Percentiles rank a stretch among this genome's conserved stretches.
Conservation (phyloP, 306 rosid genomes). For the Delonix regia region DNA sequence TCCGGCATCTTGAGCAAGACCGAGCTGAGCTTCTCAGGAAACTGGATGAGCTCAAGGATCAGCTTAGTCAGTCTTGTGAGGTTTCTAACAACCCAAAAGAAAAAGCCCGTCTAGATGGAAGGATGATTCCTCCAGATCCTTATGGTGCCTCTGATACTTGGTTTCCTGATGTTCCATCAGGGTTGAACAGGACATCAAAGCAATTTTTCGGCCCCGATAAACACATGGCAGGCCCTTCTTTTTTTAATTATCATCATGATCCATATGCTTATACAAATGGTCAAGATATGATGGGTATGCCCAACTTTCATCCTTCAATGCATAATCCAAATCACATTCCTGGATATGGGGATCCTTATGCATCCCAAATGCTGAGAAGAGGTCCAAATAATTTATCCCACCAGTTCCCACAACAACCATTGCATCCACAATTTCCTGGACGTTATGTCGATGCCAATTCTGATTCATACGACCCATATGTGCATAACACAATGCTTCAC, state of each 20-base stretch:
- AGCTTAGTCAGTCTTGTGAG: constrained; percentile 76
- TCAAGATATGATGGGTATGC: constrained; percentile 57
- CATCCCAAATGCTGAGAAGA: constrained; percentile 54
- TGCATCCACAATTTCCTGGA: constrained; percentile 76
- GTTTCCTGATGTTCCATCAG: constrained; percentile 55
- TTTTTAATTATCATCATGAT: constrained; percentile 56
- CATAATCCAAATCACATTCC: constrained; percentile 58
- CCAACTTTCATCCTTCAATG: constrained; percentile 58
- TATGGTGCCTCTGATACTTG: constrained; percentile 53
- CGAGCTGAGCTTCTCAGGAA: constrained; percentile 90
- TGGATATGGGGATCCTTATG: constrained; percentile 72
- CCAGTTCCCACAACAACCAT: constrained; percentile 56
- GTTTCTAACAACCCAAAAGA: constrained; percentile 60
- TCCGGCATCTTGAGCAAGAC: constrained; percentile 76
- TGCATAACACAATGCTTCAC: constrained; percentile 59
- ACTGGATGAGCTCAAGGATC: constrained; percentile 82
- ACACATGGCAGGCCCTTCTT: constrained; percentile 57
- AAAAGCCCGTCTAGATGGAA: constrained; percentile 50
- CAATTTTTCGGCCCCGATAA: constrained; percentile 60
- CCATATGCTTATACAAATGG: constrained; percentile 63
- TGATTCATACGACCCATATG: constrained; percentile 59
- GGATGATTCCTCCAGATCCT: constrained; percentile 63
- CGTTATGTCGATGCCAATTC: constrained; percentile 51
- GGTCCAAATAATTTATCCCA: constrained; percentile 54
- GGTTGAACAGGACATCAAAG: constrained; percentile 53